phyloP scores from a whole-genome alignment of 1,284 basidiomycete species.

The Ustanciosporium gigantosporum region DNA sequence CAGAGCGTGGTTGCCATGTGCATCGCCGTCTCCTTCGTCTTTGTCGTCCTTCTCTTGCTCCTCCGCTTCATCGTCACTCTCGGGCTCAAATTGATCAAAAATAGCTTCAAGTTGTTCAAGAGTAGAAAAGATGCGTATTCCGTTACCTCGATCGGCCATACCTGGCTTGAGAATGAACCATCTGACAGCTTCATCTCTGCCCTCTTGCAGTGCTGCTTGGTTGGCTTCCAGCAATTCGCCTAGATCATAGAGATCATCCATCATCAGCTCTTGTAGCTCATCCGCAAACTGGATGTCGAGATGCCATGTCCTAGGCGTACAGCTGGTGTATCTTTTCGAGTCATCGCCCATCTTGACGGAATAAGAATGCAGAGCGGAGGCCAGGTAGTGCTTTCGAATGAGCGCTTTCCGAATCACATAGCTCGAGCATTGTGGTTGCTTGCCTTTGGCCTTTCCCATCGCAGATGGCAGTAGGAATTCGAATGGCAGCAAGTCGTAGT shows the following conservation, averaged over 20 bases:
- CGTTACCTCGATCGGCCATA: slow-evolving; percentile 94
- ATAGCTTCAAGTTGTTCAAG: slow-evolving; percentile 75
- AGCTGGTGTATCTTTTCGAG: slow-evolving; percentile 9
- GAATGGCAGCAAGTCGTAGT: slow-evolving; percentile 58
- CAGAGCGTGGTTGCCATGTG: not conserved
- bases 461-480: slow-evolving; percentile 34
- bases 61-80: slow-evolving; percentile 63
- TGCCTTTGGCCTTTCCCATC: slow-evolving; percentile 6
- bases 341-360: slow-evolving; percentile 27
- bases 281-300: slow-evolving; percentile 89
- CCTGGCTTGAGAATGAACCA: slow-evolving; percentile 79
- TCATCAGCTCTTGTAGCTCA: slow-evolving; percentile 90
- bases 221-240: slow-evolving; percentile 66
- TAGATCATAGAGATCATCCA: slow-evolving; percentile 91
- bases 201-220: slow-evolving; percentile 29
- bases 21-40: slow-evolving; percentile 60
- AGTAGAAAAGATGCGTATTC: slow-evolving; percentile 85
- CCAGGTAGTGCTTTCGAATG: slow-evolving; percentile 92
- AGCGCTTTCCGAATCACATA: slow-evolving; percentile 90
- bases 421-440: slow-evolving; percentile 72
- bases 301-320: slow-evolving; percentile 78
- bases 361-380: slow-evolving; percentile 69
- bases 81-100: slow-evolving; percentile 80
- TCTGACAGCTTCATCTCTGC: slow-evolving; percentile 63
- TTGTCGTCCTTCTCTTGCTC: slow-evolving; percentile 58